Percentiles rank a stretch among this genome's conserved stretches.
phyloP scores from a whole-genome alignment of 176 grass and related monocot species.

The Tuctoria greenei region DNA sequence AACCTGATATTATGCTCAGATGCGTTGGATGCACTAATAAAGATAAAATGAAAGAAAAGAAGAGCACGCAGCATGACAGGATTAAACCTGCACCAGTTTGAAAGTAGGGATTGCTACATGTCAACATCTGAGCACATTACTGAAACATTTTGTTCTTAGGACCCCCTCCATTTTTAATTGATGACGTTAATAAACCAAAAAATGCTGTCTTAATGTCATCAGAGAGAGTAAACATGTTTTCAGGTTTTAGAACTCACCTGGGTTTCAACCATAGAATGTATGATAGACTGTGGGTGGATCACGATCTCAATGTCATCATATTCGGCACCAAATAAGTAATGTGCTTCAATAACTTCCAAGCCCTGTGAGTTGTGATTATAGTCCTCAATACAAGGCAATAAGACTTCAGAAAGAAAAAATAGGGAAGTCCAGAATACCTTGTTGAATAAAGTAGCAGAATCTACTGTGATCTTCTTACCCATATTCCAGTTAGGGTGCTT shows the following conservation, averaged over 20 bases:
- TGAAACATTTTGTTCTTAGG: neutral
- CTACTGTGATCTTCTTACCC: constrained; percentile 99
- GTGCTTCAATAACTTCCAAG: constrained; percentile 97
- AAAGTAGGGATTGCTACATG: neutral
- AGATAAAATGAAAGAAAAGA: neutral
- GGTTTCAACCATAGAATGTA: constrained; percentile 98
- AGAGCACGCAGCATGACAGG: neutral
- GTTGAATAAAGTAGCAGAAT: constrained; percentile 98
- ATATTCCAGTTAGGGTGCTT: constrained; percentile 99
- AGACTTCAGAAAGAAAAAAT: neutral
- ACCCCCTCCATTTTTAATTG: neutral
- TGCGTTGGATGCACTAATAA: neutral
- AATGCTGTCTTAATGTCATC: neutral
- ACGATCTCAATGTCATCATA: constrained; percentile 96
- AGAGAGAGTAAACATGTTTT: neutral
- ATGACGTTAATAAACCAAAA: neutral
- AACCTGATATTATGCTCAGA: constrained; percentile 23
- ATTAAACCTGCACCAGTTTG: constrained; percentile 11
- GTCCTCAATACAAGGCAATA: constrained; percentile 18
- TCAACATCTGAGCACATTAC: neutral
- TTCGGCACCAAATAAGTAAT: constrained; percentile 91
- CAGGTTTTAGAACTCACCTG: constrained; percentile 50
- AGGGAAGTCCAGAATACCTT: constrained; percentile 48
- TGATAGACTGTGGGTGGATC: constrained; percentile 98
- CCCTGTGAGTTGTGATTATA: constrained; percentile 53